Conservation (phyloP, 1,139 yeast genomes). For the Yamadazyma friedrichii region DNA sequence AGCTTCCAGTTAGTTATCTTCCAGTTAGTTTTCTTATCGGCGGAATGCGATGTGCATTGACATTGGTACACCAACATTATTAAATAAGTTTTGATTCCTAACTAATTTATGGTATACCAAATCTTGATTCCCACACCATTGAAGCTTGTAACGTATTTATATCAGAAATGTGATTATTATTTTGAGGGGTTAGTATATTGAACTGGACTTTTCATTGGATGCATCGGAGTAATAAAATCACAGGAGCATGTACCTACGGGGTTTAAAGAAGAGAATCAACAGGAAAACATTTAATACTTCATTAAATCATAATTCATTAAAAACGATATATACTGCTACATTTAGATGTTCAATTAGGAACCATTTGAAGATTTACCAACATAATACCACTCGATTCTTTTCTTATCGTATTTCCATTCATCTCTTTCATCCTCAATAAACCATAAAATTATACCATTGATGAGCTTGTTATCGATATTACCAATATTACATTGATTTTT, state of each 20-base stretch:
- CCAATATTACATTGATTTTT: constrained; percentile 7
- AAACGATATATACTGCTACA: neutral
- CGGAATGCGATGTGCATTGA: neutral
- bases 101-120: too few relatives aligned
- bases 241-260: neutral
- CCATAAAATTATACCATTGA: constrained; percentile 29
- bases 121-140: too few relatives aligned
- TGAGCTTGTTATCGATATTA: constrained; percentile 18
- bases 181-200: too few relatives aligned
- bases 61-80: too few relatives aligned
- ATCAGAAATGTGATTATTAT: too few relatives aligned
- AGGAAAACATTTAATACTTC: too few relatives aligned
- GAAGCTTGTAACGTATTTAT: too few relatives aligned
- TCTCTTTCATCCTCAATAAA: constrained; percentile 19
- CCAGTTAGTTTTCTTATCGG: neutral
- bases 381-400: constrained; percentile 20
- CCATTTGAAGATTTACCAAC: neutral
- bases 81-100: neutral
- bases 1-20: neutral
- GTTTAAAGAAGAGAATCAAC: too few relatives aligned
- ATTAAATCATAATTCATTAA: too few relatives aligned
- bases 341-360: too few relatives aligned
- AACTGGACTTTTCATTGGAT: too few relatives aligned
- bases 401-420: constrained; percentile 26
- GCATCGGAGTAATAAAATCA: too few relatives aligned